A percentile compares a stretch with the other conserved stretches of the same genome.
Evolutionary conservation across 163 green algal genomes (phyloP).

Genomic region (Chlamydomonas reinhardtii): DNA sequence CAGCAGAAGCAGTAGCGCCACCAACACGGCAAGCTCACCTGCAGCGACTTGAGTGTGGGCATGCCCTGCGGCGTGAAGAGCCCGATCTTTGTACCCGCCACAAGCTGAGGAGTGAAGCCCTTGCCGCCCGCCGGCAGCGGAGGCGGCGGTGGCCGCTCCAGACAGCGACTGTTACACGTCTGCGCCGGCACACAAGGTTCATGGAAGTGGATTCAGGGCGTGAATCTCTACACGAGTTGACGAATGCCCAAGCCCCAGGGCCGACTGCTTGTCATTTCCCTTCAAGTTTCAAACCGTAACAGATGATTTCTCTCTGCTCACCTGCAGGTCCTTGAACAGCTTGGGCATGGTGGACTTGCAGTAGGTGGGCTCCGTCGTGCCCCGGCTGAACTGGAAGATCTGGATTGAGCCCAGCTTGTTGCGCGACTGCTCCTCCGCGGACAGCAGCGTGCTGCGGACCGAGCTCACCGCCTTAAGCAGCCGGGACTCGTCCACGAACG

Average conservation of each 20-base stretch:
- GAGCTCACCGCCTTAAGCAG: conserved; percentile 72
- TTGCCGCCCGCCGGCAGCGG: conserved; percentile 71
- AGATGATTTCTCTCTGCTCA: not conserved
- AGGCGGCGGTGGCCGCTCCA: conserved; percentile 59
- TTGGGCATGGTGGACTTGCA: conserved; percentile 80
- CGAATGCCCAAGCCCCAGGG: too few species aligned
- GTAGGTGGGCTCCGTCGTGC: conserved; percentile 64
- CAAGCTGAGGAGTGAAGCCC: conserved; percentile 77
- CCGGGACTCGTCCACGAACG: conserved; percentile 80
- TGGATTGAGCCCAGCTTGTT: conserved; percentile 83
- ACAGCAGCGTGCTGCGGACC: conserved; percentile 66
- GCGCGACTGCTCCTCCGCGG: conserved; percentile 73
- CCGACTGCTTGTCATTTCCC: too few species aligned
- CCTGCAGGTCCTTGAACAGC: conserved; percentile 55
- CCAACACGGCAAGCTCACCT: conserved; percentile 22
- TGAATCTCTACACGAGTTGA: too few species aligned
- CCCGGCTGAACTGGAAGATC: conserved; percentile 36
- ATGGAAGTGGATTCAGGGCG: not conserved
- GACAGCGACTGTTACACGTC: conserved; percentile 38
- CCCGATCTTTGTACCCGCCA: conserved; percentile 69
- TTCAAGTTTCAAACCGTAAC: too few species aligned
- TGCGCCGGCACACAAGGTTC: not conserved
- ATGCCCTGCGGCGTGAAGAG: conserved; percentile 68
- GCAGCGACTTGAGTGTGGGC: conserved; percentile 85
- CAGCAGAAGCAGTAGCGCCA: too few species aligned